Percentiles rank a stretch among this genome's conserved stretches.
These are phyloP conservation scores for Talaromyces wortmannii DNA, from an alignment of 495 filamentous ascomycete species.

Conservation along the genomic window DNA sequence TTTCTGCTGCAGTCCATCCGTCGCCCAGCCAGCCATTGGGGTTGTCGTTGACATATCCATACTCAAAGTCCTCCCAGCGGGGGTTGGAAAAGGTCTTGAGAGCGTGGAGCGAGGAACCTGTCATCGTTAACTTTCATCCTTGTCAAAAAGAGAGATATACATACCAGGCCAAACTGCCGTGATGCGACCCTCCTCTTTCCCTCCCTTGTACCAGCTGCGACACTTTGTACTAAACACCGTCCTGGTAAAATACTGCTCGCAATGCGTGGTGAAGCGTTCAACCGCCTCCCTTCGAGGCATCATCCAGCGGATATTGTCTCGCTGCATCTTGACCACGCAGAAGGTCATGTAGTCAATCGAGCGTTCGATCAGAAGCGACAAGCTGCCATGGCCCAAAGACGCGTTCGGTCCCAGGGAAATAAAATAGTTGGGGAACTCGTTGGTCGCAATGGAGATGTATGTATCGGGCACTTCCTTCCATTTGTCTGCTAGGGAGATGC, in stretches of 20 bases:
- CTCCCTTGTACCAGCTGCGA: constrained; percentile 49
- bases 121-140: background rate
- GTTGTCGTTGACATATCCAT: constrained; percentile 30
- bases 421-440: constrained; percentile 63
- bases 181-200: constrained; percentile 24
- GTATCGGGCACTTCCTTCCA: constrained; percentile 47
- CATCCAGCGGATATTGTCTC: constrained; percentile 39
- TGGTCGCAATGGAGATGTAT: constrained; percentile 53
- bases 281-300: constrained; percentile 31
- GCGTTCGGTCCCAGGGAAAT: constrained; percentile 42
- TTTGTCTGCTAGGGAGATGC: constrained; percentile 36
- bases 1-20: constrained; percentile 35
- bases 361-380: constrained; percentile 38
- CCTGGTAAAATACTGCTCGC: constrained; percentile 38
- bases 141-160: background rate
- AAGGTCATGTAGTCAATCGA: constrained; percentile 45
- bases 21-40: constrained; percentile 32
- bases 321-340: constrained; percentile 42
- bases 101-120: constrained; percentile 35
- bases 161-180: constrained; percentile 37
- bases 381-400: constrained; percentile 38
- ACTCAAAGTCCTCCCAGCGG: constrained; percentile 36
- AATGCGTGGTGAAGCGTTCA: constrained; percentile 35
- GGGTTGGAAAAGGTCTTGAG: constrained; percentile 26
- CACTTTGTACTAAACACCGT: constrained; percentile 43